Base-by-base conservation (phyloP, 305 asterid genomes). In the Fraxinus paxiana region DNA sequence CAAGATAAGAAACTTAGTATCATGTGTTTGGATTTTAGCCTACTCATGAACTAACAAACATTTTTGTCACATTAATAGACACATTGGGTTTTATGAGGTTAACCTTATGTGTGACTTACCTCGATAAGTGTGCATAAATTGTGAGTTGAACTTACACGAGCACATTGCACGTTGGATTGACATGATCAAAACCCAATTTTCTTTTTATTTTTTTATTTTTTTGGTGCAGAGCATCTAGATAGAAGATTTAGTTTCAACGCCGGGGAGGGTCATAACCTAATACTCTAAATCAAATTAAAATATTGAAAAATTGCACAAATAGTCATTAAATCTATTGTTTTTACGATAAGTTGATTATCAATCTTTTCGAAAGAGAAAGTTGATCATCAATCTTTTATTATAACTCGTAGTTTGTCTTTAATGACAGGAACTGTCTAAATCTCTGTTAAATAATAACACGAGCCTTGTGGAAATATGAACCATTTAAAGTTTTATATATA, bases 241-340 rank as follows among this genome's bases (percentile, higher is more conserved):
- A 17, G 17, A 9, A 5, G 54, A 79, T 51, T 34, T 37, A 28
- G 35, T 80, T 15, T 26, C 59, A 82, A 84, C 88, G 89, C 83
- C 87, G 67, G 30, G 76, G 81, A 38, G 75, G 77, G 85, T 82
- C 82, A 67, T 77, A 75, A 33, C 28, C 18, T 12, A 37, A 5
- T 1, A 41, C 56, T n/a, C 30, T 31, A 12, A 63, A 0, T 6
- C 18, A 24, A 65, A 26, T 20, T 28, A 67, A 18, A 12, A 63
- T 41, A 7, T 8, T 24, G 6, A 0, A 8, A 24, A 63, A 63
- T 56, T n/a, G 22, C 67, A 56, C 67, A 1, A 5, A 5, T 54
- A 0, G 28, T 18, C 67, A 17, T 18, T 6, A 56, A 56, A 56
- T 56, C 10, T 56, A 56, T 56, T 56, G 28, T 17, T 18, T 54